These are phyloP conservation scores for Colletotrichum abscissum DNA, from an alignment of 2,329 filamentous ascomycete species.

Conservation along the genomic window DNA sequence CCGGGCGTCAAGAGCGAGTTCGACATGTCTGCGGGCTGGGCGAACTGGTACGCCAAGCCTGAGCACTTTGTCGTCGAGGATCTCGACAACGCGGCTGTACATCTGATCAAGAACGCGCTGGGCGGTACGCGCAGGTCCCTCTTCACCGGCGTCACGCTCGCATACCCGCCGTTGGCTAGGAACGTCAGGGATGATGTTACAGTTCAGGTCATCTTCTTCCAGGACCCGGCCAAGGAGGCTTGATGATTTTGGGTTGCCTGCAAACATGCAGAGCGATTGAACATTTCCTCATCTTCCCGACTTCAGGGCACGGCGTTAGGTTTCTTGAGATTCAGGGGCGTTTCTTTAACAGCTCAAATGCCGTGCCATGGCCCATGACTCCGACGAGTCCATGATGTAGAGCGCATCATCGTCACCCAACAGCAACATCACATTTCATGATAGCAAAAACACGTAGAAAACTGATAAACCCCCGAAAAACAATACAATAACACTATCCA, in stretches of 20 bases:
- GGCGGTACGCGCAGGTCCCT: conserved; percentile 81
- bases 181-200: conserved; percentile 79
- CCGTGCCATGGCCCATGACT: neutral
- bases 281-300: neutral
- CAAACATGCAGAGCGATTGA: neutral
- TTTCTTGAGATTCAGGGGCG: neutral
- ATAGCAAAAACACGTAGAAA: neutral
- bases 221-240: conserved; percentile 13
- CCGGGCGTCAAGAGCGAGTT: neutral
- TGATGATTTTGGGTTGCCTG: neutral
- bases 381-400: neutral
- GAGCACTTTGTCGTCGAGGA: conserved; percentile 81
- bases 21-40: conserved; percentile 39
- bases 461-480: neutral
- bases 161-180: conserved; percentile 77
- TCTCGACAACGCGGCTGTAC: conserved; percentile 76
- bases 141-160: conserved; percentile 76
- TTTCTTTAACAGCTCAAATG: neutral
- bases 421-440: neutral
- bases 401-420: neutral
- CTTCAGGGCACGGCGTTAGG: neutral
- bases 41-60: conserved; percentile 36
- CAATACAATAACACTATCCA: neutral
- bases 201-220: conserved; percentile 80
- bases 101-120: conserved; percentile 83